Base-by-base conservation (phyloP, 257 asterid genomes). In the Cordia subcordata region DNA sequence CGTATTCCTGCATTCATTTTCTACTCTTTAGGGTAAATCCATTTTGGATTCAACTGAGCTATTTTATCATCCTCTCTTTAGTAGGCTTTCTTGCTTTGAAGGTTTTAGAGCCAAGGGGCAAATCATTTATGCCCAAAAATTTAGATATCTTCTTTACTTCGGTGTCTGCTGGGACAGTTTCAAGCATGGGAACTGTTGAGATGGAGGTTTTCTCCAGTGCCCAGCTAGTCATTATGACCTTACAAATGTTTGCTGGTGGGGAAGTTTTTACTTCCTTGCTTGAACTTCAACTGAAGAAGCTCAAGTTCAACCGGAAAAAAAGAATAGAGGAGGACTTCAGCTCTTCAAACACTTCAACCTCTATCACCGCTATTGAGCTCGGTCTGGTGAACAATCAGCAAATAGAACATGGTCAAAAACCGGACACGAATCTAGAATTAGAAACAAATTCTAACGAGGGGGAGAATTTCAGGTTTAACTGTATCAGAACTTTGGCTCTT, bases 181-280 rank as follows among this genome's bases (percentile, higher is more conserved):
- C 89, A 0, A 82, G 89, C 73, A 65, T 77, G 75, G 65, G 84
- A 32, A 70, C 84, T 0, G 51, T 77, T 0, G 86, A 82, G 52
- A 82, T 79, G 86, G 89, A 77, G 65, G 68, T 59, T n/a, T 79
- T 82, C 39, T 79, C 89, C 47, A 56, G 70, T 32, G 13, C 50
- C 11, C 89, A 82, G 22, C 84, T 82, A 20, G 15, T 79, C 8
- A 12, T 82, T 22, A 16, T 79, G 5, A 79, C 77, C 21, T 3
- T 75, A 33, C 33, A 79, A 35, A 82, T 79, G 84, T 64, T 79
- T 37, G 1, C 32, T 0, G 86, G 89, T 12, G 89, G 86, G 4
- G 86, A 79, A 58, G 75, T 74, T 18, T 79, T 79, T 53, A 60
- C 66, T 1, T 82, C 86, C 44, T 42, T 77, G 61, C 65, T 82